Conservation (phyloP, 163 green algal genomes). For the Chloromonas sp. region DNA sequence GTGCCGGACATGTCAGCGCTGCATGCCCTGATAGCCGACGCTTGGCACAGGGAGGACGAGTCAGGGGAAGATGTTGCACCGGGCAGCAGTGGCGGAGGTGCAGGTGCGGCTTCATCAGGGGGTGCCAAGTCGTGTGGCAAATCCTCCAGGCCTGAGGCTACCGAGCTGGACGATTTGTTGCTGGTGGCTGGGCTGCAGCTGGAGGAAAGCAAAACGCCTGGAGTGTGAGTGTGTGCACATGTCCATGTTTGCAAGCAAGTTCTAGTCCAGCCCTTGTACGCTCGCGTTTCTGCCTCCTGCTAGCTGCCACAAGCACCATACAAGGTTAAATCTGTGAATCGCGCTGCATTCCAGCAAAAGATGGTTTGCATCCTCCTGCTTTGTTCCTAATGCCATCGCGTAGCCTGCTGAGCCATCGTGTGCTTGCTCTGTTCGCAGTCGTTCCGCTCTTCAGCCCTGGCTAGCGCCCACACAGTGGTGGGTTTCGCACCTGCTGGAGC, state of each 20-base stretch:
- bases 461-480: too few species aligned
- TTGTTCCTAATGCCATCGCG: too few species aligned
- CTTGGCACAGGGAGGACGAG: slow-evolving; percentile 8
- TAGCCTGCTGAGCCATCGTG: too few species aligned
- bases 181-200: slow-evolving; percentile 11
- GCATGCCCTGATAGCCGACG: slow-evolving; percentile 7
- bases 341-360: too few species aligned
- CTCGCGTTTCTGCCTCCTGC: too few species aligned
- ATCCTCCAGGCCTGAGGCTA: background rate
- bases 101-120: background rate
- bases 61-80: background rate
- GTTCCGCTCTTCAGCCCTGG: too few species aligned
- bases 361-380: too few species aligned
- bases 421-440: too few species aligned
- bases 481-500: background rate
- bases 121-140: background rate
- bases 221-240: slow-evolving; percentile 5
- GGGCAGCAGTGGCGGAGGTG: background rate
- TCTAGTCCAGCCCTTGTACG: too few species aligned
- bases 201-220: slow-evolving; percentile 5
- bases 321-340: too few species aligned
- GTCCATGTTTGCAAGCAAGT: background rate
- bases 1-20: slow-evolving; percentile 1
- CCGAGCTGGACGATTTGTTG: slow-evolving; percentile 9
- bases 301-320: too few species aligned